phyloP scores from a whole-genome alignment of 1,284 basidiomycete species.

The Cutaneotrichosporon dermatis region DNA sequence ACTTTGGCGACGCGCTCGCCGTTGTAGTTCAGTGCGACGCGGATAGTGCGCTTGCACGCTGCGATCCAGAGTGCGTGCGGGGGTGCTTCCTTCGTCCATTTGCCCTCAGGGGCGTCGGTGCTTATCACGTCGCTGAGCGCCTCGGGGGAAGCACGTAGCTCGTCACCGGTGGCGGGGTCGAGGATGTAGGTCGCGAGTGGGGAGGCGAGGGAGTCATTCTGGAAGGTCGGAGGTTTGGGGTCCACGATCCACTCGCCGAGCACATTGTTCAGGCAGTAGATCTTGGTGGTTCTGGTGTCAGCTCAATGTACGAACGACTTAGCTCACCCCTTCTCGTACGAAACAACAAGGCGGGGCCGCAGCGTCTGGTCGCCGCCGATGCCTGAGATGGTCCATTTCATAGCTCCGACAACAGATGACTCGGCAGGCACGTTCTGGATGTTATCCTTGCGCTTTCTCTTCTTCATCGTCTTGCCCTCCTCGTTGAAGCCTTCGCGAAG shows the following conservation, averaged over 20 bases:
- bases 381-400: constrained; percentile 64
- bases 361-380: constrained; percentile 57
- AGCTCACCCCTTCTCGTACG: constrained; percentile 57
- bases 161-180: constrained; percentile 57
- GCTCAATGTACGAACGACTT: constrained; percentile 8
- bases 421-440: constrained; percentile 44
- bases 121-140: constrained; percentile 7
- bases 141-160: constrained; percentile 39
- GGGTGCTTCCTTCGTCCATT: constrained; percentile 30
- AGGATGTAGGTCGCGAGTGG: constrained; percentile 62
- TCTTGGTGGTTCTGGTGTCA: constrained; percentile 50
- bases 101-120: constrained; percentile 22
- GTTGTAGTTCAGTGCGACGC: constrained; percentile 48
- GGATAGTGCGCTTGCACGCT: constrained; percentile 37
- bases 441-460: constrained; percentile 45
- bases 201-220: constrained; percentile 51
- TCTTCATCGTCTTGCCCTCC: constrained; percentile 43
- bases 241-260: constrained; percentile 58
- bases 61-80: constrained; percentile 53
- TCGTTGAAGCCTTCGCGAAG: constrained; percentile 50
- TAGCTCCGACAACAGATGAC: constrained; percentile 50
- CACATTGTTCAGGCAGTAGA: constrained; percentile 57
- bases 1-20: constrained; percentile 49
- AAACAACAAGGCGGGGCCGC: constrained; percentile 61
- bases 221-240: constrained; percentile 48